A percentile compares a stretch with the other conserved stretches of the same genome.
Evolutionary conservation across 148 eudicot genomes (phyloP).

Genomic region (Limonium bicolor): DNA sequence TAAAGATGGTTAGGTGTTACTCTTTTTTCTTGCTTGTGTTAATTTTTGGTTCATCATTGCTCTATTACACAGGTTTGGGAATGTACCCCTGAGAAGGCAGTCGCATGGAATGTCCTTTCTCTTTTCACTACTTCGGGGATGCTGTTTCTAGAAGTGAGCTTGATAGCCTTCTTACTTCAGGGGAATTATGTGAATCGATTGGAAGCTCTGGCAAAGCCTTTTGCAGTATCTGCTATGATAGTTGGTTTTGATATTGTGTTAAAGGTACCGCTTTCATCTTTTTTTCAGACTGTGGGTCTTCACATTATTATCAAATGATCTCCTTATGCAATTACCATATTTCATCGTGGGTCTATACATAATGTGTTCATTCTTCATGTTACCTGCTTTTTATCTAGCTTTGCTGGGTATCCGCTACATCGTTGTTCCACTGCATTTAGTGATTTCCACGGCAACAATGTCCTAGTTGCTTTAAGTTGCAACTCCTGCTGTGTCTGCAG

Average conservation of each 20-base stretch:
- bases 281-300: not conserved
- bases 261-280: conserved; percentile 29
- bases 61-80: conserved; percentile 49
- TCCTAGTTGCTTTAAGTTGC: no score
- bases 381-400: no score
- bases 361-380: no score
- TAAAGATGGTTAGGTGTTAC: not conserved
- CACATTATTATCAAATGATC: no score
- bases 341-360: no score
- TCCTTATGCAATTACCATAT: no score
- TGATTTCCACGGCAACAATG: no score
- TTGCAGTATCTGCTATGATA: conserved; percentile 51
- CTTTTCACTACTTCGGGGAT: conserved; percentile 61
- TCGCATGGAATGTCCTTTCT: conserved; percentile 59
- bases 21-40: not conserved
- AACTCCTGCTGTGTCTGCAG: conserved; percentile 21
- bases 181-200: conserved; percentile 58
- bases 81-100: conserved; percentile 52
- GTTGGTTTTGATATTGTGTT: conserved; percentile 61
- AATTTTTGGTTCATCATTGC: not conserved
- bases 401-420: no score
- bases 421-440: no score
- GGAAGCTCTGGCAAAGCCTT: conserved; percentile 68
- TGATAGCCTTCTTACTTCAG: conserved; percentile 84
- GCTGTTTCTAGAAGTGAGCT: conserved; percentile 80